Percentiles rank a stretch among this genome's conserved stretches.
Evolutionary conservation across 225 moss, liverwort and hornwort species (phyloP).

Genomic region (Polytrichum commune): DNA sequence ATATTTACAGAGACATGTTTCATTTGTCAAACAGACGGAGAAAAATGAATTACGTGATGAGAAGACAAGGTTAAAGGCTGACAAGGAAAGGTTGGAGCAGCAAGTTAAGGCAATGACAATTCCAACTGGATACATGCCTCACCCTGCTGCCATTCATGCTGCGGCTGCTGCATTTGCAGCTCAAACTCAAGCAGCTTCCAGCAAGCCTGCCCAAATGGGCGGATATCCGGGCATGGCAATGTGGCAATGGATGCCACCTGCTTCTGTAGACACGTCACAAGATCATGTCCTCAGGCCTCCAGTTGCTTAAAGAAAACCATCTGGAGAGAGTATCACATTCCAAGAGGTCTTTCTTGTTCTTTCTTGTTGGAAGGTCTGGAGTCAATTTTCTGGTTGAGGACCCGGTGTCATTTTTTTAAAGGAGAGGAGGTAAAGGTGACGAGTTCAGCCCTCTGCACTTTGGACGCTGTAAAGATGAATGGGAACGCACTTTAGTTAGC

Average conservation of each 20-base stretch:
- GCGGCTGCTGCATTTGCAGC: conserved; percentile 74
- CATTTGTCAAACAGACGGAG: conserved; percentile 51
- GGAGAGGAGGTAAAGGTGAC: background rate
- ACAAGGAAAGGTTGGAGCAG: conserved; percentile 90
- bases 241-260: conserved; percentile 98
- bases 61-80: conserved; percentile 84
- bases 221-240: conserved; percentile 82
- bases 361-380: conserved; percentile 10
- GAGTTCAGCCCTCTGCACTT: conserved; percentile 20
- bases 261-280: conserved; percentile 83
- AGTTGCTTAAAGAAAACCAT: conserved; percentile 53
- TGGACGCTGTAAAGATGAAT: conserved; percentile 29
- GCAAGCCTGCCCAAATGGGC: conserved; percentile 65
- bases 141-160: conserved; percentile 73
- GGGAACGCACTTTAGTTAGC: conserved; percentile 13
- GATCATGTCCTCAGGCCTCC: conserved; percentile 93
- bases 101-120: conserved; percentile 70
- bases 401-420: conserved; percentile 23
- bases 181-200: conserved; percentile 66
- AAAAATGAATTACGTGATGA: conserved; percentile 95
- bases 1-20: background rate
- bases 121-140: conserved; percentile 64
- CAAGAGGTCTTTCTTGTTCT: conserved; percentile 13
- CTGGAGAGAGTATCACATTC: conserved; percentile 5
- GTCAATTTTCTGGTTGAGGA: conserved; percentile 16